phyloP scores from a whole-genome alignment of 345 rosid genomes.

The Iberis pinnata region DNA sequence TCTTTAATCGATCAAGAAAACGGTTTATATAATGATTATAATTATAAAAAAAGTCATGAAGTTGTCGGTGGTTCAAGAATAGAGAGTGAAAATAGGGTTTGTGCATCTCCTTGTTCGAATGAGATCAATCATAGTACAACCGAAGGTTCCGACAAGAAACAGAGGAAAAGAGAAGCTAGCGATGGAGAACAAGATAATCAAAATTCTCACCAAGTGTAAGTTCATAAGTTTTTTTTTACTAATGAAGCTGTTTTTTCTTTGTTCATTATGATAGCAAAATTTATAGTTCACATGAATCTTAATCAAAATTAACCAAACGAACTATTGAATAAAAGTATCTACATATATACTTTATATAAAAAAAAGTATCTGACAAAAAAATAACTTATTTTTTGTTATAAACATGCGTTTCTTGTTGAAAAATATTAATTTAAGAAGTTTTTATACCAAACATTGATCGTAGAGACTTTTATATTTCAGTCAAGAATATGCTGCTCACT shows the following conservation, averaged over 20 bases:
- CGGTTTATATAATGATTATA: constrained; percentile 15
- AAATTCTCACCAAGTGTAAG: constrained; percentile 49
- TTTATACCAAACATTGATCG: too few species aligned
- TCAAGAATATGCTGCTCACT: too few species aligned
- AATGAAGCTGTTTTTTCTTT: background rate
- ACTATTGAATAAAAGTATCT: too few species aligned
- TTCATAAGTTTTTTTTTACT: background rate
- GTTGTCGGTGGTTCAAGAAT: constrained; percentile 20
- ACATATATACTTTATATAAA: too few species aligned
- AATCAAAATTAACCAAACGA: too few species aligned
- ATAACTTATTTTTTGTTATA: too few species aligned
- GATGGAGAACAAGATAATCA: constrained; percentile 41
- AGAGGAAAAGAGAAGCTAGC: constrained; percentile 27
- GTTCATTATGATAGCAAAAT: background rate
- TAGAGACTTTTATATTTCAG: too few species aligned
- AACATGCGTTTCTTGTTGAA: too few species aligned
- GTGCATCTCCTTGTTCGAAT: constrained; percentile 49
- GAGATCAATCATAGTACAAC: constrained; percentile 45
- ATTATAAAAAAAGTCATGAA: constrained; percentile 24
- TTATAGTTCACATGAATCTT: constrained; percentile 11
- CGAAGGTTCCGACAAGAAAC: constrained; percentile 43
- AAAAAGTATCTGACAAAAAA: too few species aligned
- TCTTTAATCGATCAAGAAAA: constrained; percentile 33
- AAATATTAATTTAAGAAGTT: too few species aligned
- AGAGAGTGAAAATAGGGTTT: constrained; percentile 36